Evolutionary conservation across 2,329 filamentous ascomycete species (phyloP).

Genomic region (Didymella sp.): DNA sequence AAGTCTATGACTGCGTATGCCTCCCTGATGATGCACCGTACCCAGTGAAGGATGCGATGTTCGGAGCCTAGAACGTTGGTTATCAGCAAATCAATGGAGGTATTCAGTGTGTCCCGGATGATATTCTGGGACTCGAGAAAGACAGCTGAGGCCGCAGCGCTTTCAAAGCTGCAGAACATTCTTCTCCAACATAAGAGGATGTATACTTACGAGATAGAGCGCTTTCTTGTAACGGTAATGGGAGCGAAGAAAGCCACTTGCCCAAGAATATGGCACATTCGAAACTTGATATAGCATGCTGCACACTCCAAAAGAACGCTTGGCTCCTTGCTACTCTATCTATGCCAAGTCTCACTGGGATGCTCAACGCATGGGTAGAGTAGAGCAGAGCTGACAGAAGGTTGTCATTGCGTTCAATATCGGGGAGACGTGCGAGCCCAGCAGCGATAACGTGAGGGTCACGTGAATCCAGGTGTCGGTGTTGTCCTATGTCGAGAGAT

Average conservation of each 20-base stretch:
- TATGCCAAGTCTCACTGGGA: slow-evolving; percentile 63
- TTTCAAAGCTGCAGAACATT: background rate
- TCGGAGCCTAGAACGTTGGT: slow-evolving; percentile 39
- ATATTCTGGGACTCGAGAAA: background rate
- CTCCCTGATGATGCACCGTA: slow-evolving; percentile 56
- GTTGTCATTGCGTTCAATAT: slow-evolving; percentile 58
- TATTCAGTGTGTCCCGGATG: background rate
- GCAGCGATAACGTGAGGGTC: slow-evolving; percentile 52
- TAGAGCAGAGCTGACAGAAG: slow-evolving; percentile 60
- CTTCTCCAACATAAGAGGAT: background rate
- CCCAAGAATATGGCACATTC: slow-evolving; percentile 63
- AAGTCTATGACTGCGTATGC: slow-evolving; percentile 51
- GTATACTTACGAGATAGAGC: slow-evolving; percentile 25
- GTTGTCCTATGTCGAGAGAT: slow-evolving; percentile 55
- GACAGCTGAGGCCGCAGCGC: background rate
- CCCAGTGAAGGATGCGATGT: slow-evolving; percentile 57
- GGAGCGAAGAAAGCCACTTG: slow-evolving; percentile 56
- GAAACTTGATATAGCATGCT: slow-evolving; percentile 62
- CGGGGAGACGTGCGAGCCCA: slow-evolving; percentile 49
- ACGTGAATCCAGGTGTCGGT: slow-evolving; percentile 54
- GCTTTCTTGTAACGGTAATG: slow-evolving; percentile 22
- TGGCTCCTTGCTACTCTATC: slow-evolving; percentile 63
- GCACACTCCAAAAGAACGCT: slow-evolving; percentile 64
- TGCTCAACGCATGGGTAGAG: slow-evolving; percentile 62
- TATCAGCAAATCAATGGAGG: background rate